Percentiles rank a stretch among this genome's conserved stretches.
Evolutionary conservation across 106 monocot genomes (phyloP).

Genomic region (Platanthera guangdongensis): DNA sequence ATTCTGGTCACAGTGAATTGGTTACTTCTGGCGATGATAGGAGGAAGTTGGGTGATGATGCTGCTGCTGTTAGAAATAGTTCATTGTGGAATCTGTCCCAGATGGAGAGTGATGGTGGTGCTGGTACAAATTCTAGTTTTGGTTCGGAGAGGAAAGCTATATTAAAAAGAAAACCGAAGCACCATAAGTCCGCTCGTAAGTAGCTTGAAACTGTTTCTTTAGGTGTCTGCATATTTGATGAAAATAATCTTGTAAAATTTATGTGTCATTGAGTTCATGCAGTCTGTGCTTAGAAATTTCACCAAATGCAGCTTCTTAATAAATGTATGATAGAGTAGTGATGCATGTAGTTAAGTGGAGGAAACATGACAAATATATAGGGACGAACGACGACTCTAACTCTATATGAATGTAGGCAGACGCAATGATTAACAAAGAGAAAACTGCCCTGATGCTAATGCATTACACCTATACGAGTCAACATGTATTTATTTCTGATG

Average conservation of each 20-base stretch:
- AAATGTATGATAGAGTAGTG: background rate
- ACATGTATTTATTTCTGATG: too few relatives aligned
- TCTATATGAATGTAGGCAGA: too few relatives aligned
- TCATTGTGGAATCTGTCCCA: background rate
- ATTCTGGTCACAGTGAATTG: background rate
- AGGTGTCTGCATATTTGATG: background rate
- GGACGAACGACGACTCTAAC: too few relatives aligned
- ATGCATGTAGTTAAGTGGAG: too few relatives aligned
- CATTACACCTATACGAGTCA: too few relatives aligned
- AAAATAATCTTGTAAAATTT: background rate
- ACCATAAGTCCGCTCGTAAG: constrained; percentile 37
- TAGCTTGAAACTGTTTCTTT: constrained; percentile 5
- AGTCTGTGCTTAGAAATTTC: background rate
- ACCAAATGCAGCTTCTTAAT: background rate
- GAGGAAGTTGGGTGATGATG: background rate
- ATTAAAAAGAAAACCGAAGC: constrained; percentile 38
- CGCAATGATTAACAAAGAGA: too few relatives aligned
- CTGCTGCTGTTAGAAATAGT: constrained; percentile 9
- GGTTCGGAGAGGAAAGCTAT: constrained; percentile 19
- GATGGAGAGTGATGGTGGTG: constrained; percentile 1
- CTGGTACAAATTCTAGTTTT: constrained; percentile 3
- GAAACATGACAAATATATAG: too few relatives aligned
- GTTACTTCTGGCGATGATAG: constrained; percentile 4
- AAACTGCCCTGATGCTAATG: too few relatives aligned
- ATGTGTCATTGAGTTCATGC: background rate